Conservation (phyloP, 495 filamentous ascomycete species). For the Xylaria longipes region DNA sequence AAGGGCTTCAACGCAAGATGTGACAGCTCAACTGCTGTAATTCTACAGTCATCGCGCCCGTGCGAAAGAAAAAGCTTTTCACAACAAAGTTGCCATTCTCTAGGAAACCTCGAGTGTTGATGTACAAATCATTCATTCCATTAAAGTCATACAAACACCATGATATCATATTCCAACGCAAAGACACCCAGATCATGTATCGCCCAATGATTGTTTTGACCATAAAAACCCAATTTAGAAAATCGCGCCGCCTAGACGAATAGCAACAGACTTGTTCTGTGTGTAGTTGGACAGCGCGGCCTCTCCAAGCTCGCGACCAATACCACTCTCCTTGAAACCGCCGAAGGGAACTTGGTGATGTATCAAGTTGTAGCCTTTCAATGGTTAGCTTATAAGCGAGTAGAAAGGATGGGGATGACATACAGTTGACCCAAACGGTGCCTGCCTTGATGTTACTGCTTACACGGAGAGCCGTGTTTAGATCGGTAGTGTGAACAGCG, state of each 20-base stretch:
- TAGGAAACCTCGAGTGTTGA: constrained; percentile 13
- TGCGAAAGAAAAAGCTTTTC: not conserved
- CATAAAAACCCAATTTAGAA: constrained; percentile 37
- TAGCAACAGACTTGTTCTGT: constrained; percentile 69
- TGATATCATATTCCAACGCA: constrained; percentile 18
- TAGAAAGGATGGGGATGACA: constrained; percentile 23
- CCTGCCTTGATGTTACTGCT: constrained; percentile 82
- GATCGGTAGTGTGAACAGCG: constrained; percentile 89
- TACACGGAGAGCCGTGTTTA: constrained; percentile 92
- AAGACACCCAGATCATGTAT: constrained; percentile 1
- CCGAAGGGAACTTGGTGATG: constrained; percentile 81
- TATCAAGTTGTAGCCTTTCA: constrained; percentile 69
- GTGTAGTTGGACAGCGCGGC: constrained; percentile 92
- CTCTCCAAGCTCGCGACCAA: constrained; percentile 94
- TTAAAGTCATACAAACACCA: constrained; percentile 23
- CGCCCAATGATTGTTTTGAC: not conserved
- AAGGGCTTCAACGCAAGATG: not conserved
- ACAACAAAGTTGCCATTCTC: constrained; percentile 5
- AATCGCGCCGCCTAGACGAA: constrained; percentile 55
- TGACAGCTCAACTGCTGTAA: not conserved
- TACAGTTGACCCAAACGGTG: constrained; percentile 97
- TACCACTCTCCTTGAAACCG: constrained; percentile 91
- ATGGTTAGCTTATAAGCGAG: constrained; percentile 12
- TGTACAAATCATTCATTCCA: constrained; percentile 20
- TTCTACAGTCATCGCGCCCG: not conserved